Evolutionary conservation across 441 rosid species (phyloP), one percentile per base, ranked within the genome.

Genomic region (Pelargonium australe): DNA sequence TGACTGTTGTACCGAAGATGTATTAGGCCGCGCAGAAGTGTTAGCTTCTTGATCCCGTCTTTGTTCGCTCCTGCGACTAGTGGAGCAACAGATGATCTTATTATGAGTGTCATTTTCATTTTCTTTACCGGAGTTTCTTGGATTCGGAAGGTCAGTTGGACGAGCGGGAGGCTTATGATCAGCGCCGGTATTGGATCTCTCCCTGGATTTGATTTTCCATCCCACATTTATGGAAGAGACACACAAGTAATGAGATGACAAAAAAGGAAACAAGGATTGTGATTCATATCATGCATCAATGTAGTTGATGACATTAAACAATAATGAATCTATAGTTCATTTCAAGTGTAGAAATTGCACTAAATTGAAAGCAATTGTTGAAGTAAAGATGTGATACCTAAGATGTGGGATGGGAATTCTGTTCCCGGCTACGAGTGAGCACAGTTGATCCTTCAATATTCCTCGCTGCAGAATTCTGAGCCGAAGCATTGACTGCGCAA

Each of bases 391-490:
- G 34, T 28, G 34, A 45, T 79, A 88, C 91, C 88, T 84, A 65
- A 81, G 84, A 72, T 85, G 82, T 82, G 23, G 23, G 23, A 20
- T 20, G 23, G 14, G 19, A 51, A n/a, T n/a, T 51, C 7, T n/a
- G 17, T 51, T 51, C 63, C 63, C 76, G 55, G 76, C 45, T 9
- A 81, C 58, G 61, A 55, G 81, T 23, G 72, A 74, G 9, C 79
- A 79, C 20, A 66, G 83, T 64, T 72, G 81, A 68, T 74, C 83
- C 75, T 82, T 88, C 73, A 80, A 74, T 2, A 70, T 11, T 61
- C 88, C 85, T 0, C 90, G 88, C 44, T 84, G 87, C 34, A 86
- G 82, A 78, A 81, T 75, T 69, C 86, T 85, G 25, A 90, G 77
- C 72, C 83, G 81, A 70, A 95, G 86, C 73, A 83, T 71, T 2